phyloP scores from a whole-genome alignment of 495 filamentous ascomycete genomes.

The Penicillium verhagenii region DNA sequence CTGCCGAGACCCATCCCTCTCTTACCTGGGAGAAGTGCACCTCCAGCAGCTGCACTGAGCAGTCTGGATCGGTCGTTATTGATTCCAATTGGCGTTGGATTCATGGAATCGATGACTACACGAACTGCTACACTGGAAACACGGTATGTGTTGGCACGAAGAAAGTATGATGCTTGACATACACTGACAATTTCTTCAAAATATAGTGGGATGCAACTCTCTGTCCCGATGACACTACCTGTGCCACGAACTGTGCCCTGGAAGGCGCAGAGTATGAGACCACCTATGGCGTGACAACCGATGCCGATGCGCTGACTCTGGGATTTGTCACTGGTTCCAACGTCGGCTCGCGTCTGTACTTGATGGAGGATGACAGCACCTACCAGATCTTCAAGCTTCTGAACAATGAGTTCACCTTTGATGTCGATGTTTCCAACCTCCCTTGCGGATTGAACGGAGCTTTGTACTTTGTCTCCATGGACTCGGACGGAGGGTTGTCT shows the following conservation, averaged over 20 bases:
- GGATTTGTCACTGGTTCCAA: conserved; percentile 48
- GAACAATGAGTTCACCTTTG: conserved; percentile 66
- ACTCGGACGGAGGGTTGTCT: conserved; percentile 56
- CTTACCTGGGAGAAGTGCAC: conserved; percentile 59
- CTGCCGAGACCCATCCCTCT: conserved; percentile 59
- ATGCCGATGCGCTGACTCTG: conserved; percentile 52
- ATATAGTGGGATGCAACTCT: conserved; percentile 49
- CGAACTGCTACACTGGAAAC: conserved; percentile 66
- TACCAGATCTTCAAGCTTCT: conserved; percentile 61
- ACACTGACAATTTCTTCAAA: neutral
- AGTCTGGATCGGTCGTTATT: conserved; percentile 55
- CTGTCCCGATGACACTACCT: conserved; percentile 53
- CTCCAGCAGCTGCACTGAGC: conserved; percentile 47
- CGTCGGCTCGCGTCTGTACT: conserved; percentile 61
- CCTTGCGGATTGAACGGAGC: conserved; percentile 73
- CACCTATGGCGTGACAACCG: conserved; percentile 56
- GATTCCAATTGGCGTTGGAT: conserved; percentile 68
- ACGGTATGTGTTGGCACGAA: neutral
- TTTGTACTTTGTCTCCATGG: conserved; percentile 67
- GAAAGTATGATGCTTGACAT: neutral
- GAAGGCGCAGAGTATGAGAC: conserved; percentile 59
- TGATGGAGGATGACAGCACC: conserved; percentile 51
- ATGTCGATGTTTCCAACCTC: conserved; percentile 62
- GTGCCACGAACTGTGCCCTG: conserved; percentile 58
- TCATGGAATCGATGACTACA: conserved; percentile 48